These are phyloP conservation scores for Dactylorhiza incarnata DNA, from an alignment of 106 monocot genomes.

Conservation along the genomic window DNA sequence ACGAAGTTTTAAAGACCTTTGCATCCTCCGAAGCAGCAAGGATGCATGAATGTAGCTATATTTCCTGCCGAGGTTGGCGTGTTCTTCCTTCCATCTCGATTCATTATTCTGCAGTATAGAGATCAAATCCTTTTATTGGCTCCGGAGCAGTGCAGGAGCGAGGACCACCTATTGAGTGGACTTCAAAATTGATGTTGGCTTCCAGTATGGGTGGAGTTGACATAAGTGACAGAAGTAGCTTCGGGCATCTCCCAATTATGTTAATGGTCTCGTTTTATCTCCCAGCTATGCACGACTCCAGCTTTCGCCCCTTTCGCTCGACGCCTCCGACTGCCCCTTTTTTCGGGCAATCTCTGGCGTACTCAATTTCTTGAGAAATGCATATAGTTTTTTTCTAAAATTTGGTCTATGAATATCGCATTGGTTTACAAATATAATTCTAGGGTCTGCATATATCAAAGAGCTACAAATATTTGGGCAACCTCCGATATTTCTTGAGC, in stretches of 20 bases:
- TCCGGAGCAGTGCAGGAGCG: slow-evolving; percentile 63
- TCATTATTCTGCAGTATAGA: background rate
- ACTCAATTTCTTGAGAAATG: too few relatives aligned
- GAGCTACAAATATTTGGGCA: too few relatives aligned
- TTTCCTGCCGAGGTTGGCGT: slow-evolving; percentile 50
- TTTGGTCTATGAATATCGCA: too few relatives aligned
- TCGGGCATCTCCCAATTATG: slow-evolving; percentile 88
- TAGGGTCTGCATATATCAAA: too few relatives aligned
- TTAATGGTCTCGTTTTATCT: slow-evolving; percentile 48
- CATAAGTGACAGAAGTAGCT: slow-evolving; percentile 35
- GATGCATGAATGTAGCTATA: slow-evolving; percentile 17
- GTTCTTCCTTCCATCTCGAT: background rate
- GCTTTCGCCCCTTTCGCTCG: too few relatives aligned
- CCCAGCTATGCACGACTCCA: too few relatives aligned
- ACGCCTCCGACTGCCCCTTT: too few relatives aligned
- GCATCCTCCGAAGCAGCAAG: slow-evolving; percentile 23
- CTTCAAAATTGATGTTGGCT: slow-evolving; percentile 32
- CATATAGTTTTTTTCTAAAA: too few relatives aligned
- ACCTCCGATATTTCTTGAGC: too few relatives aligned
- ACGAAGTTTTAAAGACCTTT: slow-evolving; percentile 58
- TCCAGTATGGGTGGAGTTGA: slow-evolving; percentile 42
- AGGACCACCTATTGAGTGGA: slow-evolving; percentile 50
- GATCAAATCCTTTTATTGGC: slow-evolving; percentile 1
- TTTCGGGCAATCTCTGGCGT: too few relatives aligned
- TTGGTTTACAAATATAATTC: too few relatives aligned